Percentiles rank a stretch among this genome's conserved stretches.
These are phyloP conservation scores for Suillus subluteus DNA, from an alignment of 768 basidiomycete species.

Conservation along the genomic window DNA sequence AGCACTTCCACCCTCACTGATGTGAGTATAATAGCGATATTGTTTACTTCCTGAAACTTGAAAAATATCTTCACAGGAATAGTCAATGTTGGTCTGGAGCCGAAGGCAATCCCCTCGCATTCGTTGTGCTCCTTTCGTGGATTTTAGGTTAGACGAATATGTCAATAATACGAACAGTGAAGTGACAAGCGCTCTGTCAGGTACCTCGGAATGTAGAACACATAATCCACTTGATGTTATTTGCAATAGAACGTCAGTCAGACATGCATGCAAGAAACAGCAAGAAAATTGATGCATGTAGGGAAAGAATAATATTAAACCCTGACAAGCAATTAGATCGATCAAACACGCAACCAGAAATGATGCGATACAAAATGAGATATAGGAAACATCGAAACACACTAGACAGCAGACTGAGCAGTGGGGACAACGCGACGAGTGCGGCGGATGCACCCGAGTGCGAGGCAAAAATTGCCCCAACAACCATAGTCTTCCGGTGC, in stretches of 20 bases:
- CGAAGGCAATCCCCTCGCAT: not conserved
- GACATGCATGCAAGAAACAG: not conserved
- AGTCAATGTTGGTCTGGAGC: not conserved
- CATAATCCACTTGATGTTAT: not conserved
- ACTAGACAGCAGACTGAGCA: not conserved
- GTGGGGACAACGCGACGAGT: not conserved
- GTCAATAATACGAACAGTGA: too few species aligned
- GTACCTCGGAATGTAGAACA: not conserved
- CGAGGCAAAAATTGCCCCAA: not conserved
- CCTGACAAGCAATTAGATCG: not conserved
- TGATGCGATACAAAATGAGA: not conserved
- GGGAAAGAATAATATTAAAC: not conserved
- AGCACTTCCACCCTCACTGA: too few species aligned
- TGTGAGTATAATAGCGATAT: too few species aligned
- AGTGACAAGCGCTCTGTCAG: too few species aligned
- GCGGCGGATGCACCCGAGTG: not conserved
- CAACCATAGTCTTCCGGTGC: not conserved
- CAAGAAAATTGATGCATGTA: not conserved
- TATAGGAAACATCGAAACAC: not conserved
- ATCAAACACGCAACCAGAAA: not conserved
- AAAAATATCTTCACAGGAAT: not conserved
- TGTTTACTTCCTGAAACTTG: too few species aligned
- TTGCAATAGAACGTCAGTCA: not conserved
- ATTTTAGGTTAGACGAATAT: too few species aligned
- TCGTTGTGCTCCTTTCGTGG: too few species aligned